Conservation (phyloP, 1,284 basidiomycete species). For the Singerocomus inundabilis region DNA sequence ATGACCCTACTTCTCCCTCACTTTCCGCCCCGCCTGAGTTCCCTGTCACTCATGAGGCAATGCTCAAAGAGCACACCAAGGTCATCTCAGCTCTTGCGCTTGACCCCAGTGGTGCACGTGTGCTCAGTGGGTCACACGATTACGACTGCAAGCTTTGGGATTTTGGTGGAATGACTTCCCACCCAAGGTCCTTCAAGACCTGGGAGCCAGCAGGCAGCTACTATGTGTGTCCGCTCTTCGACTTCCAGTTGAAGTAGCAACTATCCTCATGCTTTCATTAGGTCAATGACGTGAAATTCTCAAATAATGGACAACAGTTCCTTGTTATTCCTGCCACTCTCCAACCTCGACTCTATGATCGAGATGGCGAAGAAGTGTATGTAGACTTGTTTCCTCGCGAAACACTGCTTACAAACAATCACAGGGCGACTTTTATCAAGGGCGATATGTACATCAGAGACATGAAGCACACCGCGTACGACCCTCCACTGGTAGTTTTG, state of each 20-base stretch:
- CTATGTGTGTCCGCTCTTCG: slow-evolving; percentile 58
- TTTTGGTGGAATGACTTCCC: slow-evolving; percentile 95
- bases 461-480: slow-evolving; percentile 93
- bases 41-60: slow-evolving; percentile 85
- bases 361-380: slow-evolving; percentile 87
- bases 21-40: slow-evolving; percentile 53
- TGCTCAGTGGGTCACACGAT: slow-evolving; percentile 92
- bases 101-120: slow-evolving; percentile 90
- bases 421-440: slow-evolving; percentile 84
- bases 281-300: slow-evolving; percentile 89
- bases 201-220: slow-evolving; percentile 95
- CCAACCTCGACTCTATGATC: slow-evolving; percentile 86
- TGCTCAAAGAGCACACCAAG: slow-evolving; percentile 92
- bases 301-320: slow-evolving; percentile 81
- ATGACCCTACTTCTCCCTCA: slow-evolving; percentile 45
- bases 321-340: slow-evolving; percentile 86
- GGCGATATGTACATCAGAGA: slow-evolving; percentile 98
- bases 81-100: slow-evolving; percentile 90
- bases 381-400: slow-evolving; percentile 36
- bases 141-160: slow-evolving; percentile 99
- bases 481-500: slow-evolving; percentile 13
- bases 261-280: slow-evolving; percentile 33
- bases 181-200: slow-evolving; percentile 90
- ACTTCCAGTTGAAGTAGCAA: not conserved
- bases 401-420: slow-evolving; percentile 51